A percentile compares a stretch with the other conserved stretches of the same genome.
These are phyloP conservation scores for Camellia japonica DNA, from an alignment of 148 eudicot species.

Conservation along the genomic window DNA sequence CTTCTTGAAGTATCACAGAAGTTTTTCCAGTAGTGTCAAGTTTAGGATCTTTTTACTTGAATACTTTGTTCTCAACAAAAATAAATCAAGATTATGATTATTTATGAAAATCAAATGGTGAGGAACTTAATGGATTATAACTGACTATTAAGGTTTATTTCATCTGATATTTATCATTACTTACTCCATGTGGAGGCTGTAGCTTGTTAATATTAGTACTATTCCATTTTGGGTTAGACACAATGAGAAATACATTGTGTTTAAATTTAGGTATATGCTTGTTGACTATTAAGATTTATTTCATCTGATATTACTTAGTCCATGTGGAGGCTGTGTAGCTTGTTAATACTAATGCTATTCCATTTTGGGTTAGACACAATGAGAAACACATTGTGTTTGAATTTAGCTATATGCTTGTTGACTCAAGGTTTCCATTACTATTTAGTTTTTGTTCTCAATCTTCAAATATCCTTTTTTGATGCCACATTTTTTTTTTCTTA, in stretches of 20 bases:
- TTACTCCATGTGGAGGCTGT: neutral
- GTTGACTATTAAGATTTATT: neutral
- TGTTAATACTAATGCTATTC: neutral
- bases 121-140: neutral
- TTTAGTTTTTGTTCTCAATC: neutral
- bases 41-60: neutral
- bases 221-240: neutral
- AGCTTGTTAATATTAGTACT: neutral
- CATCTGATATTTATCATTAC: neutral
- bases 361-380: neutral
- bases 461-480: neutral
- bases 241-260: neutral
- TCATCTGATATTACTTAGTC: neutral
- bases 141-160: too few species aligned
- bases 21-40: neutral
- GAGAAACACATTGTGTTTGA: neutral
- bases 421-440: neutral
- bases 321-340: neutral
- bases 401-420: neutral
- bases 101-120: neutral
- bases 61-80: too few species aligned
- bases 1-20: neutral
- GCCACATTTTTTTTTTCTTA: slow-evolving; percentile 9
- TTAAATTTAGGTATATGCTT: neutral
- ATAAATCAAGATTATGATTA: neutral